phyloP scores from a whole-genome alignment of 2,329 filamentous ascomycete genomes.

The Macrophomina tecta region DNA sequence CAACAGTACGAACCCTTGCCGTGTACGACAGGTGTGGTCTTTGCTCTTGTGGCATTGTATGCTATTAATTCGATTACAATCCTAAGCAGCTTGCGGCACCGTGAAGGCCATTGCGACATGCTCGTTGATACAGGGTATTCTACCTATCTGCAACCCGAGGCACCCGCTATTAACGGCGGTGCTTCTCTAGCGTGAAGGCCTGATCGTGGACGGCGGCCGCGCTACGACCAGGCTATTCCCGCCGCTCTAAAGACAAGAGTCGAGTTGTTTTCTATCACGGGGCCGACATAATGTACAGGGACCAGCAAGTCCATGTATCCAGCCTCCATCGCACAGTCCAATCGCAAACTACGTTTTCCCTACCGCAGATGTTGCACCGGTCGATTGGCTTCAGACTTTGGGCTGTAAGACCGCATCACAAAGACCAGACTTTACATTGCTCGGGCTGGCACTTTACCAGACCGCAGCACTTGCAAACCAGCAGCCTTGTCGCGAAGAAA shows the following conservation, averaged over 20 bases:
- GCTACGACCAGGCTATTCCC: conserved; percentile 36
- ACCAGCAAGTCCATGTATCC: conserved; percentile 47
- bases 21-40: too few species aligned
- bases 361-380: conserved; percentile 50
- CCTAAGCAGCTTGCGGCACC: conserved; percentile 37
- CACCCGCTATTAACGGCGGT: background rate
- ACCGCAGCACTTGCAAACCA: conserved; percentile 51
- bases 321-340: conserved; percentile 41
- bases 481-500: conserved; percentile 51
- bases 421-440: conserved; percentile 46
- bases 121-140: conserved; percentile 37
- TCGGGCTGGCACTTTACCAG: conserved; percentile 53
- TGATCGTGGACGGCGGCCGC: conserved; percentile 53
- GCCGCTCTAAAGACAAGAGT: conserved; percentile 25
- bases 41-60: background rate
- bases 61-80: too few species aligned
- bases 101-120: conserved; percentile 40
- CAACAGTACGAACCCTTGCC: conserved; percentile 16
- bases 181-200: conserved; percentile 52
- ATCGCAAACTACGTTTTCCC: conserved; percentile 49
- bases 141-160: background rate
- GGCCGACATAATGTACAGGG: conserved; percentile 45
- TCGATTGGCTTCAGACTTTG: conserved; percentile 39
- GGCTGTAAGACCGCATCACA: conserved; percentile 36
- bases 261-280: conserved; percentile 34